A percentile compares a stretch with the other conserved stretches of the same genome.
phyloP scores from a whole-genome alignment of 257 asterid genomes.

The Euphrasia confusa region DNA sequence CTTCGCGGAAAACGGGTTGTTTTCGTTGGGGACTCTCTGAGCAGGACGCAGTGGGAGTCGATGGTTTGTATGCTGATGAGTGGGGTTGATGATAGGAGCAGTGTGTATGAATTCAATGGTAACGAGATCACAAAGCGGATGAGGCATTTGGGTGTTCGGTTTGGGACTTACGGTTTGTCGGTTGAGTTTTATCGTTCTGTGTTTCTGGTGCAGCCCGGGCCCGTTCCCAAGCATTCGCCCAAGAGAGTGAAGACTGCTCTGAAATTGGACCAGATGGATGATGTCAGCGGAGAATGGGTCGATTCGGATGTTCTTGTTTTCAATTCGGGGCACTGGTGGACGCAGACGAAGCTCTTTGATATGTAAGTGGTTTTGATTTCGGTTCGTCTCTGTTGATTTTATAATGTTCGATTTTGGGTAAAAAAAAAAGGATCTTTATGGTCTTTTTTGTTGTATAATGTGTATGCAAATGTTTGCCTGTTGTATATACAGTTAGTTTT shows the following conservation, averaged over 20 bases:
- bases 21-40: constrained; percentile 87
- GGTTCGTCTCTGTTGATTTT: constrained; percentile 12
- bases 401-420: constrained; percentile 5
- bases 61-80: constrained; percentile 86
- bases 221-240: constrained; percentile 63
- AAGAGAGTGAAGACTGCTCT: constrained; percentile 70
- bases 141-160: constrained; percentile 64
- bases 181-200: constrained; percentile 86
- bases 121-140: constrained; percentile 72
- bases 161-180: constrained; percentile 43
- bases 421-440: background rate
- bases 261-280: constrained; percentile 72
- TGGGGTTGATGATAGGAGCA: constrained; percentile 61
- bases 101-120: constrained; percentile 78
- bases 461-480: background rate
- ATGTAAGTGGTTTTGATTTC: constrained; percentile 46
- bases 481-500: background rate
- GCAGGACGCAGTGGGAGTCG: constrained; percentile 96
- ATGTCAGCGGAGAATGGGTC: constrained; percentile 64
- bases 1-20: constrained; percentile 83
- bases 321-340: constrained; percentile 98
- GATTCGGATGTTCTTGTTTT: constrained; percentile 78
- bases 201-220: constrained; percentile 74
- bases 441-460: background rate
- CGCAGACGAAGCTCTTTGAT: constrained; percentile 65